These are phyloP conservation scores for Paramecium sexaurelia DNA, from an alignment of 73 alveolate species.

Conservation along the genomic window DNA sequence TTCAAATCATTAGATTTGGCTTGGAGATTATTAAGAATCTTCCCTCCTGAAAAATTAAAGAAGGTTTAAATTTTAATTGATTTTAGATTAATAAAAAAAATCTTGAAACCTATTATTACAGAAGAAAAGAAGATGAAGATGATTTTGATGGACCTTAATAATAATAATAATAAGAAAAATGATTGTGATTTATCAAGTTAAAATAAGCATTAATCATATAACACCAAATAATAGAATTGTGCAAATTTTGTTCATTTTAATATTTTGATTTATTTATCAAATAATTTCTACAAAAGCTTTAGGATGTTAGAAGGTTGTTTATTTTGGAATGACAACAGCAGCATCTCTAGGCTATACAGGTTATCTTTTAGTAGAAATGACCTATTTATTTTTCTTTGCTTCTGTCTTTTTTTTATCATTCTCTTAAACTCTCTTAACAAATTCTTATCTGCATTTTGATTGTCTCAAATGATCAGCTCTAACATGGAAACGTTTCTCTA, in stretches of 20 bases:
- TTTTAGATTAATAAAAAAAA: constrained; percentile 76
- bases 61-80: constrained; percentile 14
- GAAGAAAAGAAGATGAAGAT: constrained; percentile 79
- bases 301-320: constrained; percentile 64
- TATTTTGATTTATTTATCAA: constrained; percentile 61
- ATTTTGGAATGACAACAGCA: constrained; percentile 38
- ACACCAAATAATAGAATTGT: neutral
- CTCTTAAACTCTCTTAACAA: constrained; percentile 94
- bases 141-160: constrained; percentile 56
- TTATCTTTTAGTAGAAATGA: constrained; percentile 65
- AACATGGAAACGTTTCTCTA: constrained; percentile 90
- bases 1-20: constrained; percentile 95
- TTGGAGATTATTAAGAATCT: constrained; percentile 96
- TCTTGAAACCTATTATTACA: constrained; percentile 76
- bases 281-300: constrained; percentile 62
- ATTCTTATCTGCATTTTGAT: constrained; percentile 95
- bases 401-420: constrained; percentile 81
- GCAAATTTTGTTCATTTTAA: neutral
- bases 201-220: neutral
- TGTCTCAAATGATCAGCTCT: constrained; percentile 92
- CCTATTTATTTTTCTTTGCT: constrained; percentile 68
- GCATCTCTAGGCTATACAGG: constrained; percentile 67
- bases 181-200: neutral
- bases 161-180: constrained; percentile 20
- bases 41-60: constrained; percentile 97